These are phyloP conservation scores for Acacia confusa DNA, from an alignment of 306 rosid species.

Conservation along the genomic window DNA sequence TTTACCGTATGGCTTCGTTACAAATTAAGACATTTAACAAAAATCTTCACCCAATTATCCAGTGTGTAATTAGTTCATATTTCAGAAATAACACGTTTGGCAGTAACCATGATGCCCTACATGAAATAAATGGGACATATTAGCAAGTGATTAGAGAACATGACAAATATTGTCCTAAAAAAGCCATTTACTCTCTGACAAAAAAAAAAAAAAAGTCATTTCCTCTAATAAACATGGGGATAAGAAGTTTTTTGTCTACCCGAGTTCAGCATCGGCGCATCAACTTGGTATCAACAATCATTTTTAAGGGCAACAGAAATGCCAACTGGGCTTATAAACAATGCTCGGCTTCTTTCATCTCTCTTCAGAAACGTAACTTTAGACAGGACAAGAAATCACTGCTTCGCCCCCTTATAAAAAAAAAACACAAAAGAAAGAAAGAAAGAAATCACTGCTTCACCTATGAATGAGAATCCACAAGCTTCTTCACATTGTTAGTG, in stretches of 20 bases:
- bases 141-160: no score
- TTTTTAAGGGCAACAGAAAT: background rate
- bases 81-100: no score
- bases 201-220: no score
- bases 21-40: no score
- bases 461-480: slow-evolving; percentile 18
- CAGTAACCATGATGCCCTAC: no score
- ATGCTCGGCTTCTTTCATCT: background rate
- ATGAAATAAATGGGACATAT: no score
- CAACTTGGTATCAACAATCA: background rate
- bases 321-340: slow-evolving; percentile 27
- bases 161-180: no score
- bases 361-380: background rate
- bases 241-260: background rate
- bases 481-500: slow-evolving; percentile 37
- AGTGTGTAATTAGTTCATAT: no score
- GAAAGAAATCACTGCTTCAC: background rate
- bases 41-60: no score
- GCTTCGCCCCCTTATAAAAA: background rate
- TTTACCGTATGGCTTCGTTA: no score
- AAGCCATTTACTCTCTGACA: background rate
- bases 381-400: slow-evolving; percentile 26
- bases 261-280: background rate
- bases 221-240: background rate
- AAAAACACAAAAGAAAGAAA: no score